Evolutionary conservation across 495 filamentous ascomycete species (phyloP), one percentile per base, ranked within the genome.

Genomic region (Annulohypoxylon maeteangense): DNA sequence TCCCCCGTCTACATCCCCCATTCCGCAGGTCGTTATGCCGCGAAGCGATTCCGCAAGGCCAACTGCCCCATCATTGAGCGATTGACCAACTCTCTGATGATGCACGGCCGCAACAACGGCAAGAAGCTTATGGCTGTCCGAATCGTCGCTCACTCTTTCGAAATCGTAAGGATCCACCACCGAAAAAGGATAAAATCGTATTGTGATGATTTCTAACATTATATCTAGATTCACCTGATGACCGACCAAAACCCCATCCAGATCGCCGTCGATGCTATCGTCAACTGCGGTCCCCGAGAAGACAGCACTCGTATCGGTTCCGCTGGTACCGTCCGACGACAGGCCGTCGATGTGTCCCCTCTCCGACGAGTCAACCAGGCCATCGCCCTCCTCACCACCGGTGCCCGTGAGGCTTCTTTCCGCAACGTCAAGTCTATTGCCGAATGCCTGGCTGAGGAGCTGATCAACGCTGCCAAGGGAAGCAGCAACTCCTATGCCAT

Each of bases 171-270:
- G 18, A 42, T 22, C 7, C 7, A 40, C 34, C 47, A 7, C 4
- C 4, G 12, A 38, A 34, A 18, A 54, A 50, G 12, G 54, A 18
- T 48, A 3, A 3, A 53, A 4, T n/a, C 36, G 1, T 10, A 12
- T 10, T 7, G 11, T 32, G 44, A 34, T 60, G 42, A 36, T 65
- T 53, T 65, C 57, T 62, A 74, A 63, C 56, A 58, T 56, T 32
- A 25, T 64, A 57, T 40, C 12, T 79, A 97, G 94, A 94, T 99
- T 85, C 94, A 98, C 91, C 93, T 99, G 87, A 98, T 97, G 93
- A 98, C 96, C 86, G 95, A 99, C 90, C 94, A 97, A 87, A 99
- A 99, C 90, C 95, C 95, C 78, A 95, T 99, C 89, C 95, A 99
- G 89, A 90, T 99, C 76, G 94, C 95, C 77, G 94, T 98, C 78